Percentiles rank a stretch among this genome's conserved stretches.
Conservation (phyloP, 768 basidiomycete species). For the Sporobolomyces pararoseus region DNA sequence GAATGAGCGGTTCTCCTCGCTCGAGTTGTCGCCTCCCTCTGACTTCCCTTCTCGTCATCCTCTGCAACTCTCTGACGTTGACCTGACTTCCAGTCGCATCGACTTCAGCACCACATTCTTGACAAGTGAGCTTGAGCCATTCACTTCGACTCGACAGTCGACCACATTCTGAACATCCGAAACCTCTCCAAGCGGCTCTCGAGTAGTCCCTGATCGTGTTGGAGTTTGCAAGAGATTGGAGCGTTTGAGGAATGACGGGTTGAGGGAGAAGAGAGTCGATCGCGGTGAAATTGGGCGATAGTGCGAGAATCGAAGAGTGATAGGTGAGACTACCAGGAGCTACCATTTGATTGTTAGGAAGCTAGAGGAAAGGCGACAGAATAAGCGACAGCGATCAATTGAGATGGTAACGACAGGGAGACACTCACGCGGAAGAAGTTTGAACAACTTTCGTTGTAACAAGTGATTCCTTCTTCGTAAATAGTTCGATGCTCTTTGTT, state of each 20-base stretch:
- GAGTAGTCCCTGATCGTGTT: slow-evolving; percentile 12
- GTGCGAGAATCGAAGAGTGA: slow-evolving; percentile 9
- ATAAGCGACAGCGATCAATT: neutral
- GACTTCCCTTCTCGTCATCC: neutral
- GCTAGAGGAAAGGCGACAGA: neutral
- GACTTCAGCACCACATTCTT: slow-evolving; percentile 16
- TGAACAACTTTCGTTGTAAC: slow-evolving; percentile 35
- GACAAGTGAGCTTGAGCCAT: slow-evolving; percentile 20
- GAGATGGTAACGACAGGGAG: neutral
- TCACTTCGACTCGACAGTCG: slow-evolving; percentile 15
- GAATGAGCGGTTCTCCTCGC: neutral
- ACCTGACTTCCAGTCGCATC: neutral
- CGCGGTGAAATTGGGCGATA: neutral
- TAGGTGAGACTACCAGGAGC: slow-evolving; percentile 3
- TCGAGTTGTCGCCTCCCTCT: neutral
- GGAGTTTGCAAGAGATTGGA: slow-evolving; percentile 12
- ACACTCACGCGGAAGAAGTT: slow-evolving; percentile 31
- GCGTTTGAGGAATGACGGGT: slow-evolving; percentile 4
- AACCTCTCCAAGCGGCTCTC: slow-evolving; percentile 11
- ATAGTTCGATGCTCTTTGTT: neutral
- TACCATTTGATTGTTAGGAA: slow-evolving; percentile 10
- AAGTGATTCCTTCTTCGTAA: slow-evolving; percentile 12
- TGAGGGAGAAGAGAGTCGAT: slow-evolving; percentile 17
- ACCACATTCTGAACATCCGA: slow-evolving; percentile 28
- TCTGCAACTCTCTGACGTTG: neutral